Conservation (phyloP, 2,329 filamentous ascomycete genomes). For the Aspergillus tubingensis region DNA sequence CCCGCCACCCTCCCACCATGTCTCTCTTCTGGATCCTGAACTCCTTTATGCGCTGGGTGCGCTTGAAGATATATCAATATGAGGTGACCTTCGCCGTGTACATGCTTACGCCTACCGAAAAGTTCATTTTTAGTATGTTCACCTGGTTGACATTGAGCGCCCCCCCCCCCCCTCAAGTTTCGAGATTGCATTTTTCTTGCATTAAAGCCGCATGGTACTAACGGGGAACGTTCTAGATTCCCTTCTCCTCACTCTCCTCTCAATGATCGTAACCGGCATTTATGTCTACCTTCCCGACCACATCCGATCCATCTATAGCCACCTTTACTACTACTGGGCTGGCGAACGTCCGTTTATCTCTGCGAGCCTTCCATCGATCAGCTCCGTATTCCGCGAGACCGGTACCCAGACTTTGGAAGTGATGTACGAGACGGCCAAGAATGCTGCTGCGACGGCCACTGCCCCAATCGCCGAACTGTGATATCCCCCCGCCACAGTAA, state of each 20-base stretch:
- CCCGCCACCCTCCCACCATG: slow-evolving; percentile 24
- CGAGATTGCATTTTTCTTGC: neutral
- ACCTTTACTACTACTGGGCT: slow-evolving; percentile 92
- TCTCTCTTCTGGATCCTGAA: slow-evolving; percentile 43
- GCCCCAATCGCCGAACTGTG: slow-evolving; percentile 37
- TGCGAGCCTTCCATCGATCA: slow-evolving; percentile 33
- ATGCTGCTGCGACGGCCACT: slow-evolving; percentile 42
- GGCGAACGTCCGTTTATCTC: slow-evolving; percentile 62
- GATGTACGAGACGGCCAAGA: slow-evolving; percentile 51
- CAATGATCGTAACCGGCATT: slow-evolving; percentile 81
- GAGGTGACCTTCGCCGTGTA: slow-evolving; percentile 96
- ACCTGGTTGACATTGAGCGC: neutral
- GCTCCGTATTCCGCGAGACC: slow-evolving; percentile 34
- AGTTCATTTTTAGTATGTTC: slow-evolving; percentile 89
- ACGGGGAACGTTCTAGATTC: slow-evolving; percentile 64
- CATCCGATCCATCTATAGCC: slow-evolving; percentile 75
- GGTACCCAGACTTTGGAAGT: slow-evolving; percentile 45
- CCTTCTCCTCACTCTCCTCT: slow-evolving; percentile 84
- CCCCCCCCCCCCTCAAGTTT: neutral
- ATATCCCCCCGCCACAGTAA: slow-evolving; percentile 9
- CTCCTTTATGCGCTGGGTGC: slow-evolving; percentile 75
- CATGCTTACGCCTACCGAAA: slow-evolving; percentile 95
- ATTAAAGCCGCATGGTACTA: neutral
- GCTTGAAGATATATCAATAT: slow-evolving; percentile 96
- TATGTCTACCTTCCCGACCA: slow-evolving; percentile 94